Conservation (phyloP, 768 basidiomycete genomes). For the Mycena alexandri region DNA sequence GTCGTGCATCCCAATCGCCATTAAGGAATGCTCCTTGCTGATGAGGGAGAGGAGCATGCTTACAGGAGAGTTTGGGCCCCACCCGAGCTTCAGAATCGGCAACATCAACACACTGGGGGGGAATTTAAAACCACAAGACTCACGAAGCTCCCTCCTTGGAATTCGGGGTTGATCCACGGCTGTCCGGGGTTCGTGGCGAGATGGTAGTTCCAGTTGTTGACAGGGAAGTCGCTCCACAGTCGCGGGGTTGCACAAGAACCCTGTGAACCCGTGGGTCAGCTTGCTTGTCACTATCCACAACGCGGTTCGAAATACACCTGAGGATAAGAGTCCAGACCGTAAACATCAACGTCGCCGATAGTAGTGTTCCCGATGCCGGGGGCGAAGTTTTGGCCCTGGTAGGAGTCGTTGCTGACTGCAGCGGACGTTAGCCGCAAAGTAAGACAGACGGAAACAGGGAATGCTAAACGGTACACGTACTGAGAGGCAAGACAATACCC, state of each 20-base stretch:
- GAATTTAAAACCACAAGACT: slow-evolving; percentile 4
- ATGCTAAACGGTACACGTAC: slow-evolving; percentile 17
- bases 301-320: not conserved
- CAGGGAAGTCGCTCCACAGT: slow-evolving; percentile 28
- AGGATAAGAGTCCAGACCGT: slow-evolving; percentile 29
- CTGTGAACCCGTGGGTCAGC: not conserved
- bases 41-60: not conserved
- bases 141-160: slow-evolving; percentile 33
- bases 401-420: slow-evolving; percentile 30
- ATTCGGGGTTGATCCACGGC: slow-evolving; percentile 26
- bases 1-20: not conserved
- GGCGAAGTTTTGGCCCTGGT: slow-evolving; percentile 28
- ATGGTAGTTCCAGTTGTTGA: slow-evolving; percentile 32
- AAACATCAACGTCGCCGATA: slow-evolving; percentile 28
- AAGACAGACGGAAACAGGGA: too few relatives aligned
- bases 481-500: slow-evolving; percentile 32
- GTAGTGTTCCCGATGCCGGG: slow-evolving; percentile 19
- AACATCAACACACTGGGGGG: not conserved
- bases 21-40: not conserved
- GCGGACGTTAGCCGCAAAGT: slow-evolving; percentile 8
- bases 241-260: slow-evolving; percentile 32
- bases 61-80: slow-evolving; percentile 32
- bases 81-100: slow-evolving; percentile 15
- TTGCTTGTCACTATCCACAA: not conserved
- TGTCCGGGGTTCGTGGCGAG: slow-evolving; percentile 27